phyloP scores from a whole-genome alignment of 2,329 filamentous ascomycete species.

The Penicillium expansum region DNA sequence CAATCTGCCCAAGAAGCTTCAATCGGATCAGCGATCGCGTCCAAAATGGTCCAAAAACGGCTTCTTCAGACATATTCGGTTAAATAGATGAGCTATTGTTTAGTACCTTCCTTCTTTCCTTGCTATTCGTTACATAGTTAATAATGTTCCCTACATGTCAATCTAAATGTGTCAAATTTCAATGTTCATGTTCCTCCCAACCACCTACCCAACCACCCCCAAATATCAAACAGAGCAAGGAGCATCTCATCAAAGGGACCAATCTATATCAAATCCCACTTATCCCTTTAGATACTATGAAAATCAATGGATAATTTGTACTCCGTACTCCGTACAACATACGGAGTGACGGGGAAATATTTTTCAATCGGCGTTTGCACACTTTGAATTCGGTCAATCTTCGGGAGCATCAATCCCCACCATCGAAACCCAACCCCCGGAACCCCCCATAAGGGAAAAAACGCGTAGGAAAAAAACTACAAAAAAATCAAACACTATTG shows the following conservation, averaged over 20 bases:
- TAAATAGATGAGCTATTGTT: background rate
- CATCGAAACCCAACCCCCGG: constrained; percentile 1
- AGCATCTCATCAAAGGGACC: background rate
- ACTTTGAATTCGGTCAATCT: constrained; percentile 18
- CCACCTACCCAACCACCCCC: constrained; percentile 3
- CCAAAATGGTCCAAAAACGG: background rate
- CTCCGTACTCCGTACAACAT: too few relatives aligned
- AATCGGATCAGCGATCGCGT: constrained; percentile 12
- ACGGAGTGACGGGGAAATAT: background rate
- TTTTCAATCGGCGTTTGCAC: background rate
- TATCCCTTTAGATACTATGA: too few relatives aligned
- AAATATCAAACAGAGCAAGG: constrained; percentile 8
- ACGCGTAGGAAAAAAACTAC: background rate
- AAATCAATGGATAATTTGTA: too few relatives aligned
- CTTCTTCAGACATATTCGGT: background rate
- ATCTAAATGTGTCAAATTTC: background rate
- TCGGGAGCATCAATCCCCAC: constrained; percentile 9
- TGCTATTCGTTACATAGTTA: background rate
- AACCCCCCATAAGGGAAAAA: background rate
- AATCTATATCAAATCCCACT: constrained; percentile 3
- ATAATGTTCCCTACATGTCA: background rate
- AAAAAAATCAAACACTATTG: background rate
- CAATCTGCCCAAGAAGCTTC: constrained; percentile 18
- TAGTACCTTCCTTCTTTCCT: background rate
- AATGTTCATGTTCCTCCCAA: constrained; percentile 5